These are phyloP conservation scores for Picea sitchensis DNA, from an alignment of 75 land plant species.

Conservation along the genomic window DNA sequence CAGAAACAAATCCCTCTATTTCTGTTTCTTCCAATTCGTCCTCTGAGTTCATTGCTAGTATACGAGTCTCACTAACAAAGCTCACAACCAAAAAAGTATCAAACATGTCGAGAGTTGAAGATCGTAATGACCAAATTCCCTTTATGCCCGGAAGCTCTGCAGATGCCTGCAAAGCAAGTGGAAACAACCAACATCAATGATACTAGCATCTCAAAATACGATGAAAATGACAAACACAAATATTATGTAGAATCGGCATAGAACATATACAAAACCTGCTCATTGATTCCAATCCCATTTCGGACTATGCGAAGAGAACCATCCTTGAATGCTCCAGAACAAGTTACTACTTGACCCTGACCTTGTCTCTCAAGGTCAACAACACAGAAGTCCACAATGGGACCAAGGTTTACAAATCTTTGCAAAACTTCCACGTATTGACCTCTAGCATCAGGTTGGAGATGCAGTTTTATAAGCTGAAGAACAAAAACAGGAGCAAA, in stretches of 20 bases:
- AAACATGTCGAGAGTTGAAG: conserved; percentile 78
- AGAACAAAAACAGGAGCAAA: neutral
- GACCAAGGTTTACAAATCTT: conserved; percentile 96
- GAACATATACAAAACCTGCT: conserved; percentile 57
- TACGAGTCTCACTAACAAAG: conserved; percentile 94
- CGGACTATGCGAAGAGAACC: conserved; percentile 98
- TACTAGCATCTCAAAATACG: neutral
- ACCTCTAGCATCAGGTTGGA: conserved; percentile 81
- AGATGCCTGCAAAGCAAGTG: conserved; percentile 65
- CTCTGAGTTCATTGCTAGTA: conserved; percentile 95
- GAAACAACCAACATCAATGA: neutral
- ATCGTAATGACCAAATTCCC: conserved; percentile 97
- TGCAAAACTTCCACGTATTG: conserved; percentile 98
- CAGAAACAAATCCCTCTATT: conserved; percentile 89
- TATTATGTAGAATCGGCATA: neutral
- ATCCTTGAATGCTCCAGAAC: conserved; percentile 99
- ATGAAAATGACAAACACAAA: neutral
- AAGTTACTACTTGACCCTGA: conserved; percentile 99
- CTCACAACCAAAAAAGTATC: conserved; percentile 98
- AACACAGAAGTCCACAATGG: conserved; percentile 98
- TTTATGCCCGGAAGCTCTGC: conserved; percentile 98
- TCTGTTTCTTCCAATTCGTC: conserved; percentile 99
- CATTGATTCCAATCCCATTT: conserved; percentile 99
- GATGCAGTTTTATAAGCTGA: conserved; percentile 92
- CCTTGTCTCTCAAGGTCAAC: conserved; percentile 99